A percentile compares a stretch with the other conserved stretches of the same genome.
Evolutionary conservation across 768 basidiomycete genomes (phyloP).

Genomic region (Tylopilus subfusipes): DNA sequence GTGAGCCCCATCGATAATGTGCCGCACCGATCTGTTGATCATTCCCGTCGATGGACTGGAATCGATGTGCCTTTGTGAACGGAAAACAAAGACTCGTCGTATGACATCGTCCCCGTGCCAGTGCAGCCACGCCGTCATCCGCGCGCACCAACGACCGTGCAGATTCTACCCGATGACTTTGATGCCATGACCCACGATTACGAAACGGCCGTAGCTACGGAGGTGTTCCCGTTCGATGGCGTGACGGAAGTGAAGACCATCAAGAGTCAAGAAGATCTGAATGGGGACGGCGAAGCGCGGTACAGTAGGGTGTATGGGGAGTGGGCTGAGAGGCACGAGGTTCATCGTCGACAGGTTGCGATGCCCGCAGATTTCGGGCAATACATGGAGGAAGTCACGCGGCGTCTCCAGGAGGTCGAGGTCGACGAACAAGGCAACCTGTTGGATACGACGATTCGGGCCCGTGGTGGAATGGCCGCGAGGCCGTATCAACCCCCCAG

Average conservation of each 20-base stretch:
- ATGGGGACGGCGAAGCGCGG: conserved; percentile 8
- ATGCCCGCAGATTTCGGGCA: conserved; percentile 26
- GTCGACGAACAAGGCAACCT: conserved; percentile 29
- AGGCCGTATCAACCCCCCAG: conserved; percentile 8
- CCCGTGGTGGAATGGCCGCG: conserved; percentile 1
- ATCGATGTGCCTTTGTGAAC: background rate
- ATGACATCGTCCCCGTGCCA: conserved; percentile 27
- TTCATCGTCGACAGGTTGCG: conserved; percentile 23
- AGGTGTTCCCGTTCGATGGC: conserved; percentile 21
- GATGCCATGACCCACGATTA: conserved; percentile 30
- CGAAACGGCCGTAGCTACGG: conserved; percentile 25
- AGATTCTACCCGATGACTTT: conserved; percentile 30
- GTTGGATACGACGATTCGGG: conserved; percentile 15
- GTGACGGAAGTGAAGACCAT: conserved; percentile 22
- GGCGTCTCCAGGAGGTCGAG: conserved; percentile 35
- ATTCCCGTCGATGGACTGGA: conserved; percentile 9
- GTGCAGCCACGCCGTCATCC: conserved; percentile 21
- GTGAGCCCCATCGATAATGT: conserved; percentile 16
- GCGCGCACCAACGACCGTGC: conserved; percentile 32
- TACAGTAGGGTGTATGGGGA: conserved; percentile 33
- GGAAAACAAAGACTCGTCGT: conserved; percentile 29
- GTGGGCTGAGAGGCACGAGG: conserved; percentile 29
- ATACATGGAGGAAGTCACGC: conserved; percentile 32
- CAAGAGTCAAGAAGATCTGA: conserved; percentile 6
- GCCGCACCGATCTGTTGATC: conserved; percentile 13